These are phyloP conservation scores for Paxillus rubicundulus DNA, from an alignment of 768 basidiomycete species.

Conservation along the genomic window DNA sequence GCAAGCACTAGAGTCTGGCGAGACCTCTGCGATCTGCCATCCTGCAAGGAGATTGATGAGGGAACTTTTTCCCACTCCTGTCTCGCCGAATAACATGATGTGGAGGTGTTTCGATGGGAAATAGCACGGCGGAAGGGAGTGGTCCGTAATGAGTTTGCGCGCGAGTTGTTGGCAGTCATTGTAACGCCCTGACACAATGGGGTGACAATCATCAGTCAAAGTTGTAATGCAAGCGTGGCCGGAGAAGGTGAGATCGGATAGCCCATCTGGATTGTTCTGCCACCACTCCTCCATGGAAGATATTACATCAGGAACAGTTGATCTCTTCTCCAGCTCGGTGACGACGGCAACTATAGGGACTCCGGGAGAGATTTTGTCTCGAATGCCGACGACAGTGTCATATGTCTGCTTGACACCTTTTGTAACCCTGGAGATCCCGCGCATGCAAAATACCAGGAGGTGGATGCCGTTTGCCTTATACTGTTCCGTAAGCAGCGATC, in stretches of 20 bases:
- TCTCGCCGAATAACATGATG: constrained; percentile 36
- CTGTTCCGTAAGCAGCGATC: background rate
- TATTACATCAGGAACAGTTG: background rate
- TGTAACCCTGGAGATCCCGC: constrained; percentile 1
- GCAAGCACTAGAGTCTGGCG: constrained; percentile 16
- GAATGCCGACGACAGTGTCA: background rate
- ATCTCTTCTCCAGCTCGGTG: constrained; percentile 21
- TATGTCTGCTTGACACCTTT: constrained; percentile 7
- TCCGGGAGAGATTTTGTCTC: background rate
- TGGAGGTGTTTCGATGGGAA: constrained; percentile 5
- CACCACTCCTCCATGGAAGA: constrained; percentile 34
- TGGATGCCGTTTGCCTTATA: background rate
- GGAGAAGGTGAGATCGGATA: constrained; percentile 23
- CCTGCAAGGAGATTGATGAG: constrained; percentile 10
- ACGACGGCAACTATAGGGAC: constrained; percentile 17
- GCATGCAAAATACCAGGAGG: constrained; percentile 9
- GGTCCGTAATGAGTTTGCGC: background rate
- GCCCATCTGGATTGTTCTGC: constrained; percentile 23
- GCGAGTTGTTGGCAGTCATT: background rate
- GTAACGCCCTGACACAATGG: background rate
- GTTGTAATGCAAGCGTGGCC: constrained; percentile 37
- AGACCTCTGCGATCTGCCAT: background rate
- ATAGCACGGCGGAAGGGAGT: background rate
- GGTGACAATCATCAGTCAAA: constrained; percentile 4
- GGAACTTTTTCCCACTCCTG: constrained; percentile 21